phyloP scores from a whole-genome alignment of 2,329 filamentous ascomycete species.

The Fusarium sp. region DNA sequence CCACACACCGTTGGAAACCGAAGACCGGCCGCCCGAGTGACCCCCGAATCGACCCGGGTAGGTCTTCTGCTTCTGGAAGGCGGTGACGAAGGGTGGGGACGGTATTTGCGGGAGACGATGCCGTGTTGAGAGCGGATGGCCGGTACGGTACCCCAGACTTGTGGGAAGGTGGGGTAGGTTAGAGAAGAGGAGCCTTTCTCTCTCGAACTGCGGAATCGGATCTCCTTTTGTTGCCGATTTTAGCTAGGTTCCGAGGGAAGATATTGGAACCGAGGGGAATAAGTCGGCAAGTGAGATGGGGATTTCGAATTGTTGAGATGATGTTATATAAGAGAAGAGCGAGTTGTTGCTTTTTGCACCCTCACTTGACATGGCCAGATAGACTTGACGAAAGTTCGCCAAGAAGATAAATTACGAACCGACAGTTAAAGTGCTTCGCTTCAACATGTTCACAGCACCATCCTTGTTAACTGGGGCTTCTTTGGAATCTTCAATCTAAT shows the following conservation, averaged over 20 bases:
- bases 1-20: constrained; percentile 15
- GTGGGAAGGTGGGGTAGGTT: background rate
- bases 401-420: background rate
- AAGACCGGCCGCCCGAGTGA: constrained; percentile 31
- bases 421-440: background rate
- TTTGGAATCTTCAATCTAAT: background rate
- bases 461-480: background rate
- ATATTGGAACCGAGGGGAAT: background rate
- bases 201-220: background rate
- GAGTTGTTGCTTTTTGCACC: background rate
- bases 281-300: background rate
- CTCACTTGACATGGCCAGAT: background rate
- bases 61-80: constrained; percentile 22
- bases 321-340: background rate
- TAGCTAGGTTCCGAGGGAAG: background rate
- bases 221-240: background rate
- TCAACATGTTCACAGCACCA: background rate
- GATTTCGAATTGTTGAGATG: background rate
- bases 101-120: constrained; percentile 21
- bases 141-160: constrained; percentile 16
- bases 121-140: constrained; percentile 9
- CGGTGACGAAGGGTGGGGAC: constrained; percentile 20
- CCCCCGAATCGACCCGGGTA: constrained; percentile 9
- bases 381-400: background rate
- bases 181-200: background rate